Conservation (phyloP, 2,329 filamentous ascomycete genomes). For the Colletotrichum gloeosporioides region DNA sequence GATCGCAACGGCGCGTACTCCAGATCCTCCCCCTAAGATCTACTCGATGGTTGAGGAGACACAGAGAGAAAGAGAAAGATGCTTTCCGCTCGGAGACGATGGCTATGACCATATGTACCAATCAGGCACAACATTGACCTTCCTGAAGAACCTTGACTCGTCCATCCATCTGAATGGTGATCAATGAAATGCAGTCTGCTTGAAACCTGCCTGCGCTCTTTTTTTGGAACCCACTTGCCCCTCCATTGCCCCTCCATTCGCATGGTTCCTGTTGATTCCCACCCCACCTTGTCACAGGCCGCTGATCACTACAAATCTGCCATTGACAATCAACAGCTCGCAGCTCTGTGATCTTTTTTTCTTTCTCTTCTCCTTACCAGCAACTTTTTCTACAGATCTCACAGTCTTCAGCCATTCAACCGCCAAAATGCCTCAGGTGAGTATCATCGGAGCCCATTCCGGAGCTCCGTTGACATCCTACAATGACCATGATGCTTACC, state of each 20-base stretch:
- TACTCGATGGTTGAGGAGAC: neutral
- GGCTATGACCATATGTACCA: neutral
- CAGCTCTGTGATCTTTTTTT: neutral
- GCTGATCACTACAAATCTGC: constrained; percentile 20
- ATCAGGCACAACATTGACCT: neutral
- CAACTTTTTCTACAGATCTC: neutral
- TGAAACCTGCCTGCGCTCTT: constrained; percentile 23
- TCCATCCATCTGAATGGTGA: neutral
- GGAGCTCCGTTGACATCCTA: neutral
- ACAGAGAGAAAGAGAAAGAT: fast-evolving
- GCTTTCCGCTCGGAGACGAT: neutral
- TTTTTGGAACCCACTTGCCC: constrained; percentile 15
- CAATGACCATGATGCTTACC: neutral
- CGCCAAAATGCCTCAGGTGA: constrained; percentile 38
- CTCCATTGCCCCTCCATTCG: constrained; percentile 15
- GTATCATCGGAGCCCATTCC: neutral
- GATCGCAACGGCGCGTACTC: neutral
- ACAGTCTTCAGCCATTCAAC: neutral
- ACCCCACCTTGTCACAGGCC: constrained; percentile 13
- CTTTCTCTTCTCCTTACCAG: neutral
- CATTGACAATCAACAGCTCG: neutral
- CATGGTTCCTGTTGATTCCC: constrained; percentile 8
- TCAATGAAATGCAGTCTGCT: neutral
- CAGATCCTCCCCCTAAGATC: neutral
- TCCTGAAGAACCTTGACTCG: neutral